Base-by-base conservation (phyloP, 2,329 filamentous ascomycete genomes). In the Beauveria sp. region DNA sequence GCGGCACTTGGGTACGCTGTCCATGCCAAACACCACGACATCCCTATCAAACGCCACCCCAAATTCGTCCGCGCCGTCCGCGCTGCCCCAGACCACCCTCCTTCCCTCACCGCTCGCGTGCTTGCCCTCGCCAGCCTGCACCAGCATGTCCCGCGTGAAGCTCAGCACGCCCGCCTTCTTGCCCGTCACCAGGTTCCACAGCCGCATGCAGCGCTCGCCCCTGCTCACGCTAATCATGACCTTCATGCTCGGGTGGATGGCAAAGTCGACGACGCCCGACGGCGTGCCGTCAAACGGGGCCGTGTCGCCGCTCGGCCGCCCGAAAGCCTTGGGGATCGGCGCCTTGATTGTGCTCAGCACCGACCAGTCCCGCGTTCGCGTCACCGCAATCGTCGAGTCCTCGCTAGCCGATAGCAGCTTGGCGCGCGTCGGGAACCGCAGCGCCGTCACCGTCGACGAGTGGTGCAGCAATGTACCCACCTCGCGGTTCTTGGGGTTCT, bases 141-240 rank as follows among this genome's bases (percentile, higher is more conserved):
- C 80, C 58, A 98, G 79, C 69, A 95, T 81, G 0, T 88, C 84
- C 62, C 84, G 82, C 66, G 83, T 84, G 73, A 98, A 98, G 72
- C 90, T 95, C 67, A 99, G 77, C 58, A 96, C 93, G 34, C 93
- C 91, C 1, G 93, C 93, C 77, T 96, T 97, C 78, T 93, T 96
- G 18, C 93, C 95, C 3, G 93, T 98, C 66, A 98, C 92, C 65
- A 99, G 74, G 71, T 99, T 98, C 95, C 95, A 99, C 66, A 98
- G 75, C 66, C 95, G 81, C 90, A 99, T 96, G 70, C 88, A 91
- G 66, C 86, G 87, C 77, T 99, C 95, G 66, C 92, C 92, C 69
- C 88, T 91, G 67, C 91, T 89, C 9, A 98, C 92, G 68, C 86
- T 96, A 64, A 99, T 86, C 90, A 98, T 96, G 56, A 99, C 80